phyloP scores from a whole-genome alignment of 2,329 filamentous ascomycete genomes.

The Pyrenophora seminiperda region DNA sequence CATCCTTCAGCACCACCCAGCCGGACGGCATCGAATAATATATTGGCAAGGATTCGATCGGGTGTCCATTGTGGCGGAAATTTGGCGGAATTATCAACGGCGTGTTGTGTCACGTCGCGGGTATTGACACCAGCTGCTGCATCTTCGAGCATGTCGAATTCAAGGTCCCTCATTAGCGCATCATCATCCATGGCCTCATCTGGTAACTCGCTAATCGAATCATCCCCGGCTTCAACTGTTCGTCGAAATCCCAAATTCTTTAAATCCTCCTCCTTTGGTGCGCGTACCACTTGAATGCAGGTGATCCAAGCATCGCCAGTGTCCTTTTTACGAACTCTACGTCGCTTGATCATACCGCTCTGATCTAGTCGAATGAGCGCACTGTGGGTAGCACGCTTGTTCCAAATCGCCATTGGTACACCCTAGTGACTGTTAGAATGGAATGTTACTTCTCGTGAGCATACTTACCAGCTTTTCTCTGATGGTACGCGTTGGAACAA shows the following conservation, averaged over 20 bases:
- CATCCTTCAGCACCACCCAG: conserved; percentile 55
- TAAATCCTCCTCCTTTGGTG: conserved; percentile 43
- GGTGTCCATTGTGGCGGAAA: conserved; percentile 61
- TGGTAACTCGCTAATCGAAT: conserved; percentile 26
- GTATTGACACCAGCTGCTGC: conserved; percentile 25
- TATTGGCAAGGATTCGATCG: conserved; percentile 58
- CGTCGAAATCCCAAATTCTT: conserved; percentile 41
- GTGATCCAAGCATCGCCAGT: conserved; percentile 36
- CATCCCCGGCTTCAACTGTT: conserved; percentile 14
- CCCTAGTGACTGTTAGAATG: conserved; percentile 31
- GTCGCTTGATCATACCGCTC: conserved; percentile 48
- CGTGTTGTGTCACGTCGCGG: conserved; percentile 12
- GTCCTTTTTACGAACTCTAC: conserved; percentile 40
- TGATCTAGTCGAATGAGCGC: conserved; percentile 49
- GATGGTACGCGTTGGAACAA: conserved; percentile 60
- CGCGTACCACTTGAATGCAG: conserved; percentile 51
- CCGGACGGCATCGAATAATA: conserved; percentile 57
- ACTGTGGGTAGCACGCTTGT: conserved; percentile 47
- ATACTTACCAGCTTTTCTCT: conserved; percentile 53
- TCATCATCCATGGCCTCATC: conserved; percentile 42
- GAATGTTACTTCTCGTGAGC: too few relatives aligned
- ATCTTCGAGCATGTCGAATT: conserved; percentile 36
- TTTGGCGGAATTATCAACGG: conserved; percentile 34
- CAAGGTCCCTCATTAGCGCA: conserved; percentile 39
- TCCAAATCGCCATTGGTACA: conserved; percentile 43